Evolutionary conservation across 768 basidiomycete genomes (phyloP), one percentile per base, ranked within the genome.

Genomic region (Mycena filopes): DNA sequence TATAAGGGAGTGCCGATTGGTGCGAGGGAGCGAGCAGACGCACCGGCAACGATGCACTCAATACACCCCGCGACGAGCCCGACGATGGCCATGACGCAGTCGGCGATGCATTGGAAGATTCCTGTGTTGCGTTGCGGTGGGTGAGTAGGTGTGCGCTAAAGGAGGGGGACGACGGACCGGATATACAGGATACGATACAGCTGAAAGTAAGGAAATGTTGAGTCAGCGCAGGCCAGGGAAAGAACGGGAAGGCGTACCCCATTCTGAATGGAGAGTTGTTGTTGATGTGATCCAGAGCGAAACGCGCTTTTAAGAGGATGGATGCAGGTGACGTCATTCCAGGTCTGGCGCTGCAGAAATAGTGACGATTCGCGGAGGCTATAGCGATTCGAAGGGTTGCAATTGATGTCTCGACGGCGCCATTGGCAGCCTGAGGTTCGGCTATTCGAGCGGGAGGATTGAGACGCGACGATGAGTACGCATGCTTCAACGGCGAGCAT

Each of bases 11-110:
- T n/a, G n/a, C n/a, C n/a, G 23, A 47, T 20, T 20, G 47, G 28
- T 25, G 25, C 23, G 20, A 46, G 16, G 33, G 13, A 18, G 23
- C 50, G 26, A 18, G 38, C 43, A 29, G 11, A 25, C 80, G 50
- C 60, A 84, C 85, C 78, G 45, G 72, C 80, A 45, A 87, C 75
- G 21, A 86, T 80, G 57, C 84, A 84, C 71, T 83, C 83, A 26
- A 86, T 40, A 53, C 81, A 83, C 4, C 78, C 81, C 13, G 79
- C 81, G 40, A 86, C 79, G 23, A 71, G 56, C 16, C 67, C 71
- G 8, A 84, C 69, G 49, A 84, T 72, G 18, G 72, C 69, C 74
- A 83, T 81, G 47, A 86, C 72, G 13, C 73, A 71, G 20, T 75
- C 83, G 7, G 80, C 83, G 36, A 85, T 81, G 62, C 85, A 85